A percentile compares a stretch with the other conserved stretches of the same genome.
These are phyloP conservation scores for Diospyros lotus DNA, from an alignment of 148 eudicot species.

Conservation along the genomic window DNA sequence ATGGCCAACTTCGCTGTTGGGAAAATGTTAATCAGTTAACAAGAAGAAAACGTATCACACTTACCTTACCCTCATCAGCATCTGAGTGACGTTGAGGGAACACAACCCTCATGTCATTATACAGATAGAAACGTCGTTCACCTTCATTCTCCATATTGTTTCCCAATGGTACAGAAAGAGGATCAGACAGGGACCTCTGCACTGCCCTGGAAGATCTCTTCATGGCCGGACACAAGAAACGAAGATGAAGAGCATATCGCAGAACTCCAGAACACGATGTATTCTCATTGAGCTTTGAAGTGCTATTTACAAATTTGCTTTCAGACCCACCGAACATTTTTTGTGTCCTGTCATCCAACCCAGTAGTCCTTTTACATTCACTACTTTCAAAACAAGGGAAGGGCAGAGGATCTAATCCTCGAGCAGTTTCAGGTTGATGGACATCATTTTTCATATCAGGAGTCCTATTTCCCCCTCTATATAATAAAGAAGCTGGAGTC, in stretches of 20 bases:
- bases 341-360: constrained; percentile 12
- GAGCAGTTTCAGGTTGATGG: background rate
- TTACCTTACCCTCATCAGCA: constrained; percentile 87
- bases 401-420: background rate
- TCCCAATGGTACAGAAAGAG: constrained; percentile 17
- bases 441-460: constrained; percentile 16
- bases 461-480: constrained; percentile 19
- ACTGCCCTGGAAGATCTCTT: constrained; percentile 45
- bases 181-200: constrained; percentile 41
- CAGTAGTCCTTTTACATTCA: constrained; percentile 17
- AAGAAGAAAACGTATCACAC: background rate
- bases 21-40: too few relatives aligned
- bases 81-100: constrained; percentile 87
- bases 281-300: constrained; percentile 36
- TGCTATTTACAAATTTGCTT: constrained; percentile 23
- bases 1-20: too few relatives aligned
- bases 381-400: background rate
- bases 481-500: constrained; percentile 15
- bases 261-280: constrained; percentile 39
- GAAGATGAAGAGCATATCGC: constrained; percentile 89
- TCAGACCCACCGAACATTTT: constrained; percentile 16
- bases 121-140: constrained; percentile 58
- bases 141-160: constrained; percentile 19
- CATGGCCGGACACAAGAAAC: constrained; percentile 60
- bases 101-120: constrained; percentile 65